Base-by-base conservation (phyloP, 164 flowering plant species). In the Aristolochia contorta region DNA sequence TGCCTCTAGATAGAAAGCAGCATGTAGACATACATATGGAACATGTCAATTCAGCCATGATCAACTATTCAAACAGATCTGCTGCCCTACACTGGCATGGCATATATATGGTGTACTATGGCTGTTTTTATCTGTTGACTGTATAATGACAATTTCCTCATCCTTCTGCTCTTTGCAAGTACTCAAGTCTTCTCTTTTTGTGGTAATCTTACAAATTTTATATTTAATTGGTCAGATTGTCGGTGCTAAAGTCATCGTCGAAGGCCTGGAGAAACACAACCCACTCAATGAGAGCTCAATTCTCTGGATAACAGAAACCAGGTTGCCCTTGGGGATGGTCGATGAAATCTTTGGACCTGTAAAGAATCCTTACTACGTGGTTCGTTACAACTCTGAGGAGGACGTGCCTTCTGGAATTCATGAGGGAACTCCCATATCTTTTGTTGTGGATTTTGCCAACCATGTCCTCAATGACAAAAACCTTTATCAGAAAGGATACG, bases 261-360 rank as follows among this genome's bases (percentile, higher is more conserved):
- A 91, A 78, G 99, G 96, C 27, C 57, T 70, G 43, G 97, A 84
- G 79, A 84, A 82, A 73, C 97, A 94, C 70, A 81, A 70, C 65
- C 97, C 97, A 51, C 87, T 94, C 1, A 81, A 66, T 64, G 99
- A 94, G 65, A 97, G 99, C 58, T 94, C 99, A 16, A 84, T 91
- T 25, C 86, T 94, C 20, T 94, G 99, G 97, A 75, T 91, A 65
- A 78, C 96, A 10, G 90, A 82, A 60, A 74, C 63, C 41, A 74
- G 93, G 66, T 60, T 60, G 19, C 92, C 96, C 33, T 57, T 94
- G 56, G 99, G 99, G 12, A 46, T 78, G 33, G 79, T 91, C 12
- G 97, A 89, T 78, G 99, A 89, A 72, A 82, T 89, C 20, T 87
- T 94, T 75, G 99, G 96, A 53, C 99, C 99, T 48, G 97, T 91